These are phyloP conservation scores for Calonectria honghensis DNA, from an alignment of 2,329 filamentous ascomycete genomes.

Conservation along the genomic window DNA sequence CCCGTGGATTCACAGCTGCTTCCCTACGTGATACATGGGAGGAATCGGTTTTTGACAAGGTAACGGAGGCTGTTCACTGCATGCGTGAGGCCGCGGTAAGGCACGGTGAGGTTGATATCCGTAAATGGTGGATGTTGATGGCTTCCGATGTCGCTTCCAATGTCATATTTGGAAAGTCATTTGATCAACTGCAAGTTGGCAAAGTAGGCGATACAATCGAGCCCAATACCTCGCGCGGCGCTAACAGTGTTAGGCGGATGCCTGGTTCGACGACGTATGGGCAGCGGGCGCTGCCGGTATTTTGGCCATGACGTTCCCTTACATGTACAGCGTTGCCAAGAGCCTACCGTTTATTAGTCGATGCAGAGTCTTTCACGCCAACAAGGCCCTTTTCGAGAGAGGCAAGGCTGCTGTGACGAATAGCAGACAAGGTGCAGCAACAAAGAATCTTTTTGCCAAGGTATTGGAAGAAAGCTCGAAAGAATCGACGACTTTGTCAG, in stretches of 20 bases:
- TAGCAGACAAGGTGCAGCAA: not conserved
- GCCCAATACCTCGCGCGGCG: not conserved
- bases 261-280: not conserved
- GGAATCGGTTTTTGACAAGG: not conserved
- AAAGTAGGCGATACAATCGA: not conserved
- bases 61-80: not conserved
- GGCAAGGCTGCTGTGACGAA: not conserved
- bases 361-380: not conserved
- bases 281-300: not conserved
- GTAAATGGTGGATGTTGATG: conserved; percentile 10
- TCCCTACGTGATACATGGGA: not conserved
- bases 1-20: not conserved
- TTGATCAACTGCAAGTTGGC: not conserved
- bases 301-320: not conserved
- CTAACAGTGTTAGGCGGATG: not conserved
- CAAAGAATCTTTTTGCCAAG: not conserved
- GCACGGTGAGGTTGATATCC: not conserved
- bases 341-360: not conserved
- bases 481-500: not conserved
- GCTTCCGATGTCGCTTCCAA: conserved; percentile 2
- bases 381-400: conserved; percentile 2
- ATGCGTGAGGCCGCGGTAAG: not conserved
- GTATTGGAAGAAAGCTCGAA: not conserved
- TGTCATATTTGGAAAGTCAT: not conserved
- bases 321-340: not conserved